Evolutionary conservation across 768 basidiomycete genomes (phyloP).

Genomic region (Royoungia palumana): DNA sequence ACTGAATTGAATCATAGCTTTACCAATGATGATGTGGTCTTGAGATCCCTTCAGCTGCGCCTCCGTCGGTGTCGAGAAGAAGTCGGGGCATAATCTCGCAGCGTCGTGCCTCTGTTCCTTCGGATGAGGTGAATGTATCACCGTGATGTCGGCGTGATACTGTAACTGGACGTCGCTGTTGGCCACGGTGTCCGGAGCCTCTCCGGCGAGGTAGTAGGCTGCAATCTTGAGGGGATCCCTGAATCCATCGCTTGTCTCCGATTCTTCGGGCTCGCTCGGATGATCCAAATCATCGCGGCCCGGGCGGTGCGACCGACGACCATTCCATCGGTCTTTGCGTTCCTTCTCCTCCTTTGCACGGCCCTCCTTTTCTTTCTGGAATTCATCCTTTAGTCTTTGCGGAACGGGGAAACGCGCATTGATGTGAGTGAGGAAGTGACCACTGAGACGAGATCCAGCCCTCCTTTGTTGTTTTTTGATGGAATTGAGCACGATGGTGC

Average conservation of each 20-base stretch:
- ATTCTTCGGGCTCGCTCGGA: too few species aligned
- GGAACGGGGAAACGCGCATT: slow-evolving; percentile 7
- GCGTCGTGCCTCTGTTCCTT: slow-evolving; percentile 10
- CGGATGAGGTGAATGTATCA: slow-evolving; percentile 7
- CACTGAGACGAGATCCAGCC: slow-evolving; percentile 13
- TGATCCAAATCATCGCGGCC: too few species aligned
- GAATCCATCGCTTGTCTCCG: too few species aligned
- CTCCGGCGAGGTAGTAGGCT: slow-evolving; percentile 7
- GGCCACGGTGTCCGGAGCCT: too few species aligned
- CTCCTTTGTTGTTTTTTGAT: slow-evolving; percentile 8
- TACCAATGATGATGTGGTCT: slow-evolving; percentile 5
- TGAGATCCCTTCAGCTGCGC: slow-evolving; percentile 10
- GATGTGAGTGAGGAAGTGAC: slow-evolving; percentile 14
- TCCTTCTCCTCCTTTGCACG: too few species aligned
- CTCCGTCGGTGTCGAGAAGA: slow-evolving; percentile 9
- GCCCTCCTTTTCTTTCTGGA: not conserved
- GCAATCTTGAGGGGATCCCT: not conserved
- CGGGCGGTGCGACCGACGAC: too few species aligned
- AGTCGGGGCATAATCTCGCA: slow-evolving; percentile 16
- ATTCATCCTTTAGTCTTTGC: not conserved
- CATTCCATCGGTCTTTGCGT: not conserved
- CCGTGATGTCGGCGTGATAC: slow-evolving; percentile 13
- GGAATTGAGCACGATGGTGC: slow-evolving; percentile 18
- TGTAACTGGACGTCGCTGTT: not conserved
- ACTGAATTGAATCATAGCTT: not conserved